A percentile compares a stretch with the other conserved stretches of the same genome.
Evolutionary conservation across 768 basidiomycete genomes (phyloP).

Genomic region (Tricholoma saponaceum): DNA sequence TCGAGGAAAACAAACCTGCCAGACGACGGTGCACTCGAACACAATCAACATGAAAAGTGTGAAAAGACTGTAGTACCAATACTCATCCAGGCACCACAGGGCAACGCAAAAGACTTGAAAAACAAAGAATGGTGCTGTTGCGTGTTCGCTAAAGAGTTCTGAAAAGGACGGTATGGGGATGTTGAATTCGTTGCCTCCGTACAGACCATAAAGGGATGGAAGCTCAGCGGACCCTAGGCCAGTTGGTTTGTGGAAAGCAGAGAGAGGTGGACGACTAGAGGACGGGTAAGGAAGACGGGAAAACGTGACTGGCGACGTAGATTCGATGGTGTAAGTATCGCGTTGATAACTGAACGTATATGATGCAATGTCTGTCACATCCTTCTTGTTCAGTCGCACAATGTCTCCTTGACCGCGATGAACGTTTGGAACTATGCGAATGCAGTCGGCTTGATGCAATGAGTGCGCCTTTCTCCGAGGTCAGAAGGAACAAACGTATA

Average conservation of each 20-base stretch:
- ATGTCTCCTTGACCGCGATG: slow-evolving; percentile 92
- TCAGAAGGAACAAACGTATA: slow-evolving; percentile 6
- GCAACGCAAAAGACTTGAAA: slow-evolving; percentile 99
- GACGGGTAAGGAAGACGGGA: slow-evolving; percentile 85
- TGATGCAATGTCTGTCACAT: slow-evolving; percentile 47
- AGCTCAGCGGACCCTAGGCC: slow-evolving; percentile 49
- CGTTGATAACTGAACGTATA: slow-evolving; percentile 94
- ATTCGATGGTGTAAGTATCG: slow-evolving; percentile 80
- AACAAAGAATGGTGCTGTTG: slow-evolving; percentile 98
- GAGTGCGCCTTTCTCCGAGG: slow-evolving; percentile 45
- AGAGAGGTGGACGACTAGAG: slow-evolving; percentile 62
- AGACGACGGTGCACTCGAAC: slow-evolving; percentile 98
- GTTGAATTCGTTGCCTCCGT: slow-evolving; percentile 93
- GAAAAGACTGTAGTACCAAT: slow-evolving; percentile 98
- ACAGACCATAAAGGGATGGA: slow-evolving; percentile 55
- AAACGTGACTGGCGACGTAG: slow-evolving; percentile 59
- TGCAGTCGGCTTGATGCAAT: slow-evolving; percentile 70
- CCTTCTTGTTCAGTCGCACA: slow-evolving; percentile 66
- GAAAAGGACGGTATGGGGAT: slow-evolving; percentile 95
- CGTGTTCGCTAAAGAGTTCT: slow-evolving; percentile 91
- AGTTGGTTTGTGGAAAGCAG: slow-evolving; percentile 56
- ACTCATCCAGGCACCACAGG: slow-evolving; percentile 96
- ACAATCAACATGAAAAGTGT: slow-evolving; percentile 98
- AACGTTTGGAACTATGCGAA: slow-evolving; percentile 73
- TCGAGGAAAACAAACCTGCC: slow-evolving; percentile 64